These are phyloP conservation scores for Fusarium duplospermum DNA, from an alignment of 2,329 filamentous ascomycete species.

Conservation along the genomic window DNA sequence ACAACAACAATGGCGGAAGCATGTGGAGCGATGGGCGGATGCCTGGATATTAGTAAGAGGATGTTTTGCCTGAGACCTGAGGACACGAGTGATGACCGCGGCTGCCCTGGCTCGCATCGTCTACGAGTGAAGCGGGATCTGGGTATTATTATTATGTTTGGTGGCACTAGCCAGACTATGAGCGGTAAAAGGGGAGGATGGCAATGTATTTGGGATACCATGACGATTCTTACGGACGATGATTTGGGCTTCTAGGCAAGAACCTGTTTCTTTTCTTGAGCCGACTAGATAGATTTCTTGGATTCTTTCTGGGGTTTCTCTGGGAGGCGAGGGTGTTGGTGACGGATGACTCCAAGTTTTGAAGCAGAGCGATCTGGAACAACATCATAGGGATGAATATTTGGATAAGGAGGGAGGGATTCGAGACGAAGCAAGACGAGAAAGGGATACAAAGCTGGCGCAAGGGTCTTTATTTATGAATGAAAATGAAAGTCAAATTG, in stretches of 20 bases:
- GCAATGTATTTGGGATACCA: conserved; percentile 33
- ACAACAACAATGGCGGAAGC: conserved; percentile 21
- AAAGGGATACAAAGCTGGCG: conserved; percentile 18
- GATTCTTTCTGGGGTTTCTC: conserved; percentile 12
- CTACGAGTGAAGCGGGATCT: background rate
- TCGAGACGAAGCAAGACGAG: conserved; percentile 8
- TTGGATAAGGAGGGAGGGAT: conserved; percentile 10
- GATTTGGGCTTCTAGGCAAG: conserved; percentile 19
- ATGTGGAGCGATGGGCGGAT: conserved; percentile 35
- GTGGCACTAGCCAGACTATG: background rate
- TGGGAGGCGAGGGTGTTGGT: background rate
- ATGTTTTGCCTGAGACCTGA: background rate
- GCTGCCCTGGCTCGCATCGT: background rate
- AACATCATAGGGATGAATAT: background rate
- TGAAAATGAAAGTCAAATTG: background rate
- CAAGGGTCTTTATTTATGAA: conserved; percentile 31
- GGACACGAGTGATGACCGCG: background rate
- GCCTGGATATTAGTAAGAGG: conserved; percentile 26
- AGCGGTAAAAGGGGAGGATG: conserved; percentile 11
- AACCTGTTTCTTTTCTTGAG: conserved; percentile 17
- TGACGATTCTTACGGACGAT: conserved; percentile 32
- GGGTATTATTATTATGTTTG: background rate
- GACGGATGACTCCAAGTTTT: background rate
- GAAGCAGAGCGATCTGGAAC: conserved; percentile 25
- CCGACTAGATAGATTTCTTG: conserved; percentile 26